Evolutionary conservation across 495 filamentous ascomycete species (phyloP), one percentile per base, ranked within the genome.

Genomic region (Podospora pseudocomata): DNA sequence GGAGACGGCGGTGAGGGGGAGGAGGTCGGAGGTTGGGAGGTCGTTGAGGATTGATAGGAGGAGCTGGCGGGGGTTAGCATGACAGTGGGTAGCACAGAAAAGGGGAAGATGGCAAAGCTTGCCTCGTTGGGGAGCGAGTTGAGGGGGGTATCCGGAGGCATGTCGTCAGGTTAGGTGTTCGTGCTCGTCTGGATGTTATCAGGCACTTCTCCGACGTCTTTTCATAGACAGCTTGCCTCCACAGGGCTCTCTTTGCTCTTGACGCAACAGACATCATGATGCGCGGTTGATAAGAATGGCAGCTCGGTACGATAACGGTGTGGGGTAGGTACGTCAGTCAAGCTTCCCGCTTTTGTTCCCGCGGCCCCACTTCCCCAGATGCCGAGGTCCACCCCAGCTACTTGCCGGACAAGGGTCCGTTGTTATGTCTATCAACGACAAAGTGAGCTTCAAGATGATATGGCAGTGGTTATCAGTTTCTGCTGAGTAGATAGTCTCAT

Each of bases 1-100:
- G 67, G 82, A 91, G 69, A 92, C 82, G 49, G 81, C 67, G 65
- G 85, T 79, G 53, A 92, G 76, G 28, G 84, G 84, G 49, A 94
- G 83, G 58, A 95, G 84, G 44, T 79, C 67, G 49, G 73, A 77
- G 4, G 90, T 90, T 6, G 86, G 77, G 67, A 93, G 81, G n/a
- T 77, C 74, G 13, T 79, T 80, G 67, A 95, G 80, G 71, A 91
- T 86, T 60, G 86, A 78, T 62, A 90, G 79, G 57, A 93, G 84
- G 64, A 95, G 83, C 91, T 94, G 65, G 34, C 23, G 13, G 15
- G 39, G 56, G 58, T 16, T 9, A 11, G 20, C 3, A 32, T 16
- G 55, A 34, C 26, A 32, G 30, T 32, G 30, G 0, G 23, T 23
- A 23, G 23, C 23, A 23, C 19, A 16, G 28, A 32, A 15, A 56